Base-by-base conservation (phyloP, 2,329 filamentous ascomycete species). In the Penicillium italicum region DNA sequence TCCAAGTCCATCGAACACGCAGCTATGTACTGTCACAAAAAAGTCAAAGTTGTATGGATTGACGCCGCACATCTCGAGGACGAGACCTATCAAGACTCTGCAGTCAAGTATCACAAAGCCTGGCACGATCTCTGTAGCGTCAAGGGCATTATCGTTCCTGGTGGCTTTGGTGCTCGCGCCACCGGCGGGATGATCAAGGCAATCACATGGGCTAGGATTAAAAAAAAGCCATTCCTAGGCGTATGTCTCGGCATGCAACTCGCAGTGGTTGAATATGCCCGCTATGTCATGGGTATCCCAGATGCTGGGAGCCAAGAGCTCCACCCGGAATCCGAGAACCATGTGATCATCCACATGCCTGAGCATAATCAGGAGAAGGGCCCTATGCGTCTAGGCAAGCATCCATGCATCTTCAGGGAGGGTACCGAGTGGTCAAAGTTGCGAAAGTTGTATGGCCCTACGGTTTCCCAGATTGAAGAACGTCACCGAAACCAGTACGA, bases 231-330 rank as follows among this genome's bases (percentile, higher is more conserved):
- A 1, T 97, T 88, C 76, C 81, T 97, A 0, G 94, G 94, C 56
- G 88, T 97, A 60, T 97, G 93, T 71, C 79, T 97, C 22, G 91
- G 91, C 55, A 91, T 96, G 86, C 94, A 97, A 73, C 83, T 96
- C 44, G 91, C 93, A 20, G 91, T 96, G 44, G 88, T 97, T 63
- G 92, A 97, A 74, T 90, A 85, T 65, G 91, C 91, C 1, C 85
- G 91, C 40, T 86, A 90, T 62, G 78, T 93, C 1, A 89, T 85
- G 74, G 83, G 83, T 28, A 80, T 91, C 59, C 72, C 75, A 4
- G 74, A 78, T 41, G 84, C 83, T 1, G 79, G 78, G 5, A 83
- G 79, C 6, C 79, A 78, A 52, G 84, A 87, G 62, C 80, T 86
- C 61, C 73, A 83, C 52, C 71, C 74, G 10, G 56, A 71, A 16